phyloP scores from a whole-genome alignment of 805 yeast genomes.

The Myxozyma kluyveri region DNA sequence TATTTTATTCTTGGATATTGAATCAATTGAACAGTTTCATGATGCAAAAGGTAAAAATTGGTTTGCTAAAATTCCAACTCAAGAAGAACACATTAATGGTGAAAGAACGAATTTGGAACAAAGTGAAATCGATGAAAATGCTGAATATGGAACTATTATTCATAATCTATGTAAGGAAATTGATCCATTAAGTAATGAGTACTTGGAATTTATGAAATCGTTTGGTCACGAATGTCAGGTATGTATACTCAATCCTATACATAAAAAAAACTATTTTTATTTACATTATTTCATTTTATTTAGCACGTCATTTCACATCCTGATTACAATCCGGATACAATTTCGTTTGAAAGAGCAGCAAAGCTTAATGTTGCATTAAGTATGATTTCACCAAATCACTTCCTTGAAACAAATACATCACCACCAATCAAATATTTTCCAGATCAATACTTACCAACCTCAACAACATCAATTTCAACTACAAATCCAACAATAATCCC shows the following conservation, averaged over 20 bases:
- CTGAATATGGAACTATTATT: slow-evolving; percentile 53
- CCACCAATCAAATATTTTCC: slow-evolving; percentile 1
- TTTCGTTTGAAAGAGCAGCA: slow-evolving; percentile 59
- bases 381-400: slow-evolving; percentile 35
- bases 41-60: slow-evolving; percentile 17
- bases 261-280: not conserved
- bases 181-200: slow-evolving; percentile 46
- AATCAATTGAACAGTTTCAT: slow-evolving; percentile 48
- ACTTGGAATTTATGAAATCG: slow-evolving; percentile 45
- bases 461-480: not conserved
- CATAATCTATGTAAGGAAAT: slow-evolving; percentile 71
- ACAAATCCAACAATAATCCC: slow-evolving; percentile 8
- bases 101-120: not conserved
- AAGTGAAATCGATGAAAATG: slow-evolving; percentile 17
- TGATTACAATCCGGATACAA: slow-evolving; percentile 55
- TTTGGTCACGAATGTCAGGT: slow-evolving; percentile 49
- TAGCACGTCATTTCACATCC: slow-evolving; percentile 74
- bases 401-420: slow-evolving; percentile 16
- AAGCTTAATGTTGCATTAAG: slow-evolving; percentile 33
- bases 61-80: slow-evolving; percentile 15
- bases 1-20: slow-evolving; percentile 70
- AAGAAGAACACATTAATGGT: slow-evolving; percentile 6
- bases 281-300: not conserved
- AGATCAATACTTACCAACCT: not conserved
- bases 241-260: not conserved